phyloP scores from a whole-genome alignment of 108 stramenopile genomes.

The Pseudonitzschia delicatissima region DNA sequence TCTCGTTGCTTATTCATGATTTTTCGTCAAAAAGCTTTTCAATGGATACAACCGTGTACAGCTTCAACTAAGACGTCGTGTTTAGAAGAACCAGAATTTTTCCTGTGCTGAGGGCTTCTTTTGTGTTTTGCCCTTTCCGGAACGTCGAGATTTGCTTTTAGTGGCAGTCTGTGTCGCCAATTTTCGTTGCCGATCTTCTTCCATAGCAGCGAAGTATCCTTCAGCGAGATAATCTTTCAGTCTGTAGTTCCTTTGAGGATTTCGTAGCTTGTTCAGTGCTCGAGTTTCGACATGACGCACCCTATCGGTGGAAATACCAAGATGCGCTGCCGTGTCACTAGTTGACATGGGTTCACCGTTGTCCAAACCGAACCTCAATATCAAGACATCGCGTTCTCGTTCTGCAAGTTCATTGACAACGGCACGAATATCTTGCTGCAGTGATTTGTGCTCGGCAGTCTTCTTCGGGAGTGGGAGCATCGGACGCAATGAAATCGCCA shows the following conservation, averaged over 20 bases:
- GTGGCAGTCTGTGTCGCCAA: neutral
- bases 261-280: slow-evolving; percentile 89
- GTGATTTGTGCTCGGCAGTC: slow-evolving; percentile 46
- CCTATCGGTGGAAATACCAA: slow-evolving; percentile 74
- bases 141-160: neutral
- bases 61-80: too few species aligned
- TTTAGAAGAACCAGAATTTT: slow-evolving; percentile 33
- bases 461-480: slow-evolving; percentile 70
- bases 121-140: neutral
- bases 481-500: slow-evolving; percentile 61
- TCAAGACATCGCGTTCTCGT: slow-evolving; percentile 73
- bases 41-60: too few species aligned
- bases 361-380: slow-evolving; percentile 83
- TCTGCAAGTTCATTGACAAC: slow-evolving; percentile 53
- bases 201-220: neutral
- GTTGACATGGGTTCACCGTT: slow-evolving; percentile 67
- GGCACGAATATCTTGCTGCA: slow-evolving; percentile 53
- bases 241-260: slow-evolving; percentile 71
- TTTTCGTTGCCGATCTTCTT: slow-evolving; percentile 12
- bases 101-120: slow-evolving; percentile 7
- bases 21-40: too few species aligned
- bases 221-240: slow-evolving; percentile 64
- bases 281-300: slow-evolving; percentile 82
- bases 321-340: slow-evolving; percentile 69
- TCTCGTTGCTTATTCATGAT: neutral